A percentile compares a stretch with the other conserved stretches of the same genome.
Evolutionary conservation across 805 yeast genomes (phyloP).

Genomic region (Saturnispora ahearnii): DNA sequence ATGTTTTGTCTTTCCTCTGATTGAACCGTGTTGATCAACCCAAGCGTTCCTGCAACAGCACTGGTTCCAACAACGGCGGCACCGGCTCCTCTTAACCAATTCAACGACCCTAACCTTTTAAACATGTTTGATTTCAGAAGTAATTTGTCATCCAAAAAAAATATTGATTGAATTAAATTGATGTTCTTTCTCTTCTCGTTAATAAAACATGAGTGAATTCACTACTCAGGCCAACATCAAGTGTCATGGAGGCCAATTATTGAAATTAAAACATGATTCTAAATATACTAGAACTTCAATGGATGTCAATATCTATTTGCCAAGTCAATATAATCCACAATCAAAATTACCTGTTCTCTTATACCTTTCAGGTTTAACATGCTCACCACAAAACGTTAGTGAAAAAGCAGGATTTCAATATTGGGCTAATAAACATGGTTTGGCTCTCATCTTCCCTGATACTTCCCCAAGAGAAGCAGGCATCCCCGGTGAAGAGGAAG

Average conservation of each 20-base stretch:
- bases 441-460: constrained; percentile 89
- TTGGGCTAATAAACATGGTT: constrained; percentile 71
- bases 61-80: neutral
- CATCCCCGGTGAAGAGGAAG: constrained; percentile 56
- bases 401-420: constrained; percentile 87
- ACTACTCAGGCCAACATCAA: constrained; percentile 35
- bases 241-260: constrained; percentile 66
- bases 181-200: neutral
- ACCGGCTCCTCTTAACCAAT: neutral
- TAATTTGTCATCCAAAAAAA: too few relatives aligned
- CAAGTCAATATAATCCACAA: constrained; percentile 38
- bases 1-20: neutral
- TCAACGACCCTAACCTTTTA: neutral
- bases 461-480: constrained; percentile 89
- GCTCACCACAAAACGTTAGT: constrained; percentile 87
- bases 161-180: neutral
- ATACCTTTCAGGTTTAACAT: constrained; percentile 83
- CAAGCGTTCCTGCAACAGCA: neutral
- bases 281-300: constrained; percentile 54
- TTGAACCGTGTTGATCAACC: neutral
- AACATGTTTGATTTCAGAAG: too few relatives aligned
- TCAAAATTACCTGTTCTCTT: constrained; percentile 60
- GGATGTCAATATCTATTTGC: constrained; percentile 80
- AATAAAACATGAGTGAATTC: neutral
- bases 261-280: constrained; percentile 72